Conservation (phyloP, 257 asterid species). For the Knoxia roxburghii region DNA sequence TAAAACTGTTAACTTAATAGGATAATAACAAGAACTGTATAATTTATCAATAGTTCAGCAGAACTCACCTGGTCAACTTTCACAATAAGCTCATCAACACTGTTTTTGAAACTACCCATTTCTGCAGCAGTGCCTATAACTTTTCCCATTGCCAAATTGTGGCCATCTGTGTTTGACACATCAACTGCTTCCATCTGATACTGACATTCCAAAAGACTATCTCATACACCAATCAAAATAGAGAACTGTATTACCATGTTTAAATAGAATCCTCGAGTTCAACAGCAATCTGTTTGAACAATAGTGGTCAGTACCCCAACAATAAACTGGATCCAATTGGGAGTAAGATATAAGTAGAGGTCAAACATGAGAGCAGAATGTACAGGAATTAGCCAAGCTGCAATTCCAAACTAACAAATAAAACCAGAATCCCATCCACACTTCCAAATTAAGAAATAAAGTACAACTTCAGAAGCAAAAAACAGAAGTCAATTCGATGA, state of each 20-base stretch:
- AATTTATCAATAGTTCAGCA: constrained; percentile 3
- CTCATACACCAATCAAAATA: neutral
- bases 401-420: neutral
- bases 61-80: constrained; percentile 54
- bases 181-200: constrained; percentile 25
- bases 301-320: neutral
- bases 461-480: neutral
- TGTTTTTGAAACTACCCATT: constrained; percentile 37
- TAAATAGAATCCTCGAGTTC: neutral
- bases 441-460: neutral
- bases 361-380: neutral
- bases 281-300: neutral
- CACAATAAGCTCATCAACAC: constrained; percentile 48
- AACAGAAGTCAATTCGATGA: neutral
- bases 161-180: constrained; percentile 17
- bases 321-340: neutral
- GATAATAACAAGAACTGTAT: neutral
- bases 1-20: neutral
- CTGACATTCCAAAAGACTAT: neutral
- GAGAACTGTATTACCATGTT: neutral
- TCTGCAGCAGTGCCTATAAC: constrained; percentile 30
- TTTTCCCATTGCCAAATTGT: constrained; percentile 18
- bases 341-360: neutral
- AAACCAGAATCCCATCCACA: neutral
- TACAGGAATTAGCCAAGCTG: neutral